These are phyloP conservation scores for Fusarium succisae DNA, from an alignment of 2,329 filamentous ascomycete genomes.

Conservation along the genomic window DNA sequence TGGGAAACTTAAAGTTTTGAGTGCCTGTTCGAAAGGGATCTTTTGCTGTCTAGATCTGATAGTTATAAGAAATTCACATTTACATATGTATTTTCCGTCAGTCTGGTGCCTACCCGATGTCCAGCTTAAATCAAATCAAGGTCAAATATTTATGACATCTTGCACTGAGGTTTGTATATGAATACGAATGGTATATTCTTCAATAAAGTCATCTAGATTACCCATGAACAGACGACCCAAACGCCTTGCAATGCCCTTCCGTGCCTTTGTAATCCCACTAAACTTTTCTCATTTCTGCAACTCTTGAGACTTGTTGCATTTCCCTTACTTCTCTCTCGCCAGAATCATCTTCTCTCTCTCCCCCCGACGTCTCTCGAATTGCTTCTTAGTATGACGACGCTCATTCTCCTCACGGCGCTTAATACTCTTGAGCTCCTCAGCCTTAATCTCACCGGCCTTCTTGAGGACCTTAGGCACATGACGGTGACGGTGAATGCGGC, in stretches of 20 bases:
- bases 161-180: not conserved
- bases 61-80: constrained; percentile 9
- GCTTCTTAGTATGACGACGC: constrained; percentile 88
- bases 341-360: constrained; percentile 96
- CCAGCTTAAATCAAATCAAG: not conserved
- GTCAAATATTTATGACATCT: not conserved
- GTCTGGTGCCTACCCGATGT: not conserved
- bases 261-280: constrained; percentile 33
- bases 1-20: constrained; percentile 12
- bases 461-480: constrained; percentile 93
- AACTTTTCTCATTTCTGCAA: constrained; percentile 16
- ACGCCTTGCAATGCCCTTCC: constrained; percentile 49
- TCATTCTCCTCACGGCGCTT: constrained; percentile 95
- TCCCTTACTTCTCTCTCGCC: constrained; percentile 64
- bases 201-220: constrained; percentile 31
- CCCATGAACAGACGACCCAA: constrained; percentile 38
- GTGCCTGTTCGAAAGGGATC: constrained; percentile 19
- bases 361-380: constrained; percentile 74
- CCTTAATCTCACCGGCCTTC: constrained; percentile 96
- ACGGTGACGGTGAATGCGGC: constrained; percentile 87
- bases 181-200: constrained; percentile 35
- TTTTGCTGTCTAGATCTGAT: constrained; percentile 28
- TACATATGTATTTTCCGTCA: not conserved
- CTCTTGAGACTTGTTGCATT: constrained; percentile 18
- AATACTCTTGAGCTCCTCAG: constrained; percentile 84